Base-by-base conservation (phyloP, 192 early-diverging fungal species). In the Spinellus fusiger region DNA sequence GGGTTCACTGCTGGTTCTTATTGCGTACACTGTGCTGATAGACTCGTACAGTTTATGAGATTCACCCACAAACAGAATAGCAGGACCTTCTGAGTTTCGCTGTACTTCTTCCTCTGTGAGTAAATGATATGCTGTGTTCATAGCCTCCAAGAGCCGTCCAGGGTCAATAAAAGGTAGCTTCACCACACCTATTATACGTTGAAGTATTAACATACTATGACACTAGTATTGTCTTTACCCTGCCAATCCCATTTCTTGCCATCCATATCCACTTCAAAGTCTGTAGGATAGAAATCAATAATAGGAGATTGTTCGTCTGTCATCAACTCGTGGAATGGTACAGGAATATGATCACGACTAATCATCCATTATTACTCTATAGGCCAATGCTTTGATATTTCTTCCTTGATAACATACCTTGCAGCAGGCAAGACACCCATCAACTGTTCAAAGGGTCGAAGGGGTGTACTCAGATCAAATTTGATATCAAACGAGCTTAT, bases 171-270 rank as follows among this genome's bases (percentile, higher is more conserved):
- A 99, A 0, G 95, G 95, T 56, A 99, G 82, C 53, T 95, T 81
- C 12, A 89, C 93, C 9, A 99, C 91, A 16, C 89, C n/a, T n/a
- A n/a, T n/a, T n/a, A n/a, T n/a, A n/a, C n/a, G n/a, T n/a, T n/a
- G n/a, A 86, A 79, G 77, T 72, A 40, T n/a, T n/a, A n/a, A n/a
- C n/a, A n/a, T n/a, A n/a, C 16, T 33, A 34, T 8, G 32, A 53
- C 55, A 12, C 20, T 16, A n/a, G 22, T 71, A n/a, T 46, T 4
- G 59, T 67, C 81, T n/a, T n/a, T n/a, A n/a, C n/a, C 91, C 74
- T 90, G 87, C 96, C 96, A 99, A 54, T 89, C 80, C 53, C 83
- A 88, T 74, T 94, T 95, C 68, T 98, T 96, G 59, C 95, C 96
- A 66, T 99, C 93, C 63, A 95, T 77, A 72, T 97, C 95, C 29